Evolutionary conservation across 306 rosid species (phyloP), one percentile per base, ranked within the genome.

Genomic region (Casuarina equisetifolia): DNA sequence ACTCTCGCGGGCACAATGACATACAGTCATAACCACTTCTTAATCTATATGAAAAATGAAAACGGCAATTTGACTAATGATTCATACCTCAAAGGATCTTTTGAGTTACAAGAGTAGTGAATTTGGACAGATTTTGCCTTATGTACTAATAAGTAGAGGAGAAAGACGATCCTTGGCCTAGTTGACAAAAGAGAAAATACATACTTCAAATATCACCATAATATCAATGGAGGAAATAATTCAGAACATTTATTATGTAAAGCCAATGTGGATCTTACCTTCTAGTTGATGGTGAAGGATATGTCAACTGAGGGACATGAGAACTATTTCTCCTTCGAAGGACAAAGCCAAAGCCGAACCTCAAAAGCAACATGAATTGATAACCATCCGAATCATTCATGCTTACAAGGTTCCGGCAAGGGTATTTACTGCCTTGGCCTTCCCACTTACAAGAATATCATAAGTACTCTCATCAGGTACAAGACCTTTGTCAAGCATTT

Each of bases 401-500:
- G 44, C 48, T 48, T 77, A 36, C 38, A 73, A 76, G 53, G 74
- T 48, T 64, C 69, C 57, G 38, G 70, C 75, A 74, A 44, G 76
- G 43, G 80, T 32, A 79, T 69, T 57, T 75, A 66, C 70, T 70
- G 84, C 87, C 59, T 80, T 80, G 39, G 86, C 70, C 79, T 89
- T 91, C 63, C 97, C 89, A 67, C 74, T 87, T 51, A 91, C 88
- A 74, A 93, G 93, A 87, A 85, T 87, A 81, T 91, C 87, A 73
- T 84, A 90, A 4, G 95, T 88, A 70, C 70, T 44, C 70, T 87
- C 84, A 77, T 91, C 90, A 45, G 92, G 93, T 61, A 83, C 79
- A 54, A 91, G 88, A 82, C 96, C 96, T 83, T 84, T 87, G 69
- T 86, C 96, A 72, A 93, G 91, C 97, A 93, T 91, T 87, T 93